These are phyloP conservation scores for Panaeolus papilionaceus DNA, from an alignment of 768 basidiomycete species.

Conservation along the genomic window DNA sequence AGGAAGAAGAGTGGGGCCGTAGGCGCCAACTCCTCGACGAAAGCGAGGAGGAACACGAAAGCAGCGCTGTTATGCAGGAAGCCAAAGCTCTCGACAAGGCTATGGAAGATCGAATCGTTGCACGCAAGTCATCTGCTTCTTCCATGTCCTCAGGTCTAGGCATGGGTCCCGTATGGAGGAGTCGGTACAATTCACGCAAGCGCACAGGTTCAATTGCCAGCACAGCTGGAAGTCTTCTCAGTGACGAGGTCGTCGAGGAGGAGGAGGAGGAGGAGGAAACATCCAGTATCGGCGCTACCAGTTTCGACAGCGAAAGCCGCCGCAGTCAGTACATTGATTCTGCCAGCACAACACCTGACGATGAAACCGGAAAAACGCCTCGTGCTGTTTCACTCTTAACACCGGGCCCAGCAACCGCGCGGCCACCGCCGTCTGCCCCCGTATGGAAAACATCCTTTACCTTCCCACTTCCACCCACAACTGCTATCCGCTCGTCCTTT, in stretches of 20 bases:
- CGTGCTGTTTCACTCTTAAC: slow-evolving; percentile 33
- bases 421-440: slow-evolving; percentile 59
- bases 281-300: slow-evolving; percentile 65
- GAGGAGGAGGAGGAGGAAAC: slow-evolving; percentile 71
- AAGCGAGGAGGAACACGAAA: slow-evolving; percentile 62
- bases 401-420: slow-evolving; percentile 33
- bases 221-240: slow-evolving; percentile 72
- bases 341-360: slow-evolving; percentile 51
- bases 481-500: slow-evolving; percentile 61
- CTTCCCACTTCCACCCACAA: slow-evolving; percentile 55
- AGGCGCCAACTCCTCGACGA: slow-evolving; percentile 68
- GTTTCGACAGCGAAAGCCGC: slow-evolving; percentile 57
- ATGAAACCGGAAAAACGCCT: slow-evolving; percentile 40
- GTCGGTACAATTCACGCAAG: slow-evolving; percentile 67
- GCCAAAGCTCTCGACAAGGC: slow-evolving; percentile 86
- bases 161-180: slow-evolving; percentile 71
- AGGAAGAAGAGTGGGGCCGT: slow-evolving; percentile 85
- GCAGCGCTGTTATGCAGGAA: slow-evolving; percentile 69
- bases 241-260: slow-evolving; percentile 83
- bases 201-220: slow-evolving; percentile 81
- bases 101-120: slow-evolving; percentile 83
- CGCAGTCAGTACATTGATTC: slow-evolving; percentile 46
- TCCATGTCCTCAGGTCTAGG: slow-evolving; percentile 69
- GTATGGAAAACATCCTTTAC: slow-evolving; percentile 65
- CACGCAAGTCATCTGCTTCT: slow-evolving; percentile 74